phyloP scores from a whole-genome alignment of 805 yeast species.

The Wickerhamiella nectarea region DNA sequence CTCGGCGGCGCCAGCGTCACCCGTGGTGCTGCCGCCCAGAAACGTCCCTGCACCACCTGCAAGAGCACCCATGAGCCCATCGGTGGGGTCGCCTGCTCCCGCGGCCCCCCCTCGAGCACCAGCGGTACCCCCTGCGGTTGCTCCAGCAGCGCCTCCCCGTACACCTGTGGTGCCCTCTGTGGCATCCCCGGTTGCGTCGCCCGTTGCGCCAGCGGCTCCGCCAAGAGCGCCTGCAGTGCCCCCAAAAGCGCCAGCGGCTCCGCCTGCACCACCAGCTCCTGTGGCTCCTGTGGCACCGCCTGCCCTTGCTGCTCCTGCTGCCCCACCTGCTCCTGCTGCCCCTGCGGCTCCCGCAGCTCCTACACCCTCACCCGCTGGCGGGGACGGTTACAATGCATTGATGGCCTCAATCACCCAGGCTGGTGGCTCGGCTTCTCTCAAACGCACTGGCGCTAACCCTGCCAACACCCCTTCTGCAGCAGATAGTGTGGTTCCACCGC shows the following conservation, averaged over 20 bases:
- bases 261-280: conserved; percentile 17
- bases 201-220: conserved; percentile 2
- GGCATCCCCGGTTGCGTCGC: background rate
- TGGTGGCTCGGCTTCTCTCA: conserved; percentile 1
- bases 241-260: conserved; percentile 12
- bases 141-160: conserved; percentile 6
- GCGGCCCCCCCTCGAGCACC: conserved; percentile 1
- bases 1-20: background rate
- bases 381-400: conserved; percentile 29
- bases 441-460: conserved; percentile 3
- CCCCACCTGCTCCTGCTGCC: conserved; percentile 25
- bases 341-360: conserved; percentile 17
- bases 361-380: conserved; percentile 13
- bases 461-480: conserved; percentile 3
- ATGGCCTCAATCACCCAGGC: conserved; percentile 67
- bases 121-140: background rate
- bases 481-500: background rate
- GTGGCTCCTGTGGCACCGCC: conserved; percentile 16
- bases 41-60: background rate
- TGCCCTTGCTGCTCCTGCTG: conserved; percentile 21
- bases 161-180: conserved; percentile 4
- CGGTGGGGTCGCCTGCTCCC: background rate
- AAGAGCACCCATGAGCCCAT: background rate
- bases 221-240: conserved; percentile 5
- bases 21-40: background rate